Evolutionary conservation across 2,329 filamentous ascomycete species (phyloP).

Genomic region (Dactylellina cionopaga): DNA sequence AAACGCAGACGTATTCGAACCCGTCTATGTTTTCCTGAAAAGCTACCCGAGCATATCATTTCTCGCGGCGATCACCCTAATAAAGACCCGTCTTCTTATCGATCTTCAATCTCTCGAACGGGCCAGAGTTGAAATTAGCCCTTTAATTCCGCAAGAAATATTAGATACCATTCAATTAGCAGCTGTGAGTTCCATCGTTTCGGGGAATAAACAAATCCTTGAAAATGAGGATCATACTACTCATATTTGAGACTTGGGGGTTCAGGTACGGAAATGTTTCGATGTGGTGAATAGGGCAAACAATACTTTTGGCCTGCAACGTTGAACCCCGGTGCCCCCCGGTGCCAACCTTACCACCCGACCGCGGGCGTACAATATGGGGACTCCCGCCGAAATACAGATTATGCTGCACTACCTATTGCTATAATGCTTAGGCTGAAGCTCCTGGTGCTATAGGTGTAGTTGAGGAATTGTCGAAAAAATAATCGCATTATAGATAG

Average conservation of each 20-base stretch:
- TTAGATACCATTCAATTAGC: conserved; percentile 54
- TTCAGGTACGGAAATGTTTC: conserved; percentile 56
- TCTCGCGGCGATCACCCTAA: conserved; percentile 57
- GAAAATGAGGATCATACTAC: neutral
- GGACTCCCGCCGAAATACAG: conserved; percentile 56
- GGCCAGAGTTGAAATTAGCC: conserved; percentile 37
- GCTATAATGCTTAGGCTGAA: conserved; percentile 56
- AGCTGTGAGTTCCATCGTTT: neutral
- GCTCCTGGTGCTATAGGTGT: conserved; percentile 57
- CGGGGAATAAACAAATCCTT: neutral
- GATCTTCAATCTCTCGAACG: conserved; percentile 58
- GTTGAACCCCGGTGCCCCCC: conserved; percentile 55
- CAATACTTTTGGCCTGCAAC: conserved; percentile 57
- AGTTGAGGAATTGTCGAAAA: conserved; percentile 51
- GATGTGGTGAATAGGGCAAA: conserved; percentile 54
- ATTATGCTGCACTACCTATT: conserved; percentile 55
- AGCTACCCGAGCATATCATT: conserved; percentile 51
- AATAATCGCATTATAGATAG: neutral
- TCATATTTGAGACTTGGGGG: conserved; percentile 54
- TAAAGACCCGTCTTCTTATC: conserved; percentile 60
- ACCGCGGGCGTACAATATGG: conserved; percentile 52
- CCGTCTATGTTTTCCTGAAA: conserved; percentile 50
- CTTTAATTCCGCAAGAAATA: conserved; percentile 57
- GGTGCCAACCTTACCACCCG: conserved; percentile 53
- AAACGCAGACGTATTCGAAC: conserved; percentile 63